Percentiles rank a stretch among this genome's conserved stretches.
phyloP scores from a whole-genome alignment of 345 rosid species.

The Eucalyptus tenuipes region DNA sequence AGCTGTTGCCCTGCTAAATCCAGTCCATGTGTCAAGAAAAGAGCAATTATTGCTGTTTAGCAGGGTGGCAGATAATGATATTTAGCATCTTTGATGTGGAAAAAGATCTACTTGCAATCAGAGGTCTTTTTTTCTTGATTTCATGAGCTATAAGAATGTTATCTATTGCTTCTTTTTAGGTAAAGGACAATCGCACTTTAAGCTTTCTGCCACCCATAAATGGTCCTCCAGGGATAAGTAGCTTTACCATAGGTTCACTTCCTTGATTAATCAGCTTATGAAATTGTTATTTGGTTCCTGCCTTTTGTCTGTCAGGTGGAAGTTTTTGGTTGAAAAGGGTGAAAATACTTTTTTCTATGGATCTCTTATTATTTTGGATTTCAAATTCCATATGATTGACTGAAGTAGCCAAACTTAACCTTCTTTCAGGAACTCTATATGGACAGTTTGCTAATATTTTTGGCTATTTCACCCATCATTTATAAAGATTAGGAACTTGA shows the following conservation, averaged over 20 bases:
- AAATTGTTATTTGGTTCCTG: background rate
- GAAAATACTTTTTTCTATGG: background rate
- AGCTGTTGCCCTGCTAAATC: background rate
- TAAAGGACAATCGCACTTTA: background rate
- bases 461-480: background rate
- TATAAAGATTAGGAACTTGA: background rate
- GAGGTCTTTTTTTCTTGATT: background rate
- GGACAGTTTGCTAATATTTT: background rate
- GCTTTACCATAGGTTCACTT: background rate
- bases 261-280: background rate
- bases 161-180: background rate
- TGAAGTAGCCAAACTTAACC: background rate
- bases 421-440: background rate
- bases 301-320: background rate
- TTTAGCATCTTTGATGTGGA: background rate
- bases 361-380: background rate
- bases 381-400: background rate
- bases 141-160: background rate
- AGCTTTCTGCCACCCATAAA: background rate
- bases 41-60: background rate
- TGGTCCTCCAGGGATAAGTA: background rate
- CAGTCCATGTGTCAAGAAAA: background rate
- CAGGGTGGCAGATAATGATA: background rate
- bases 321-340: background rate
- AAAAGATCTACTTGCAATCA: background rate